Base-by-base conservation (phyloP, 257 asterid species). In the Ophiorrhiza pumila region DNA sequence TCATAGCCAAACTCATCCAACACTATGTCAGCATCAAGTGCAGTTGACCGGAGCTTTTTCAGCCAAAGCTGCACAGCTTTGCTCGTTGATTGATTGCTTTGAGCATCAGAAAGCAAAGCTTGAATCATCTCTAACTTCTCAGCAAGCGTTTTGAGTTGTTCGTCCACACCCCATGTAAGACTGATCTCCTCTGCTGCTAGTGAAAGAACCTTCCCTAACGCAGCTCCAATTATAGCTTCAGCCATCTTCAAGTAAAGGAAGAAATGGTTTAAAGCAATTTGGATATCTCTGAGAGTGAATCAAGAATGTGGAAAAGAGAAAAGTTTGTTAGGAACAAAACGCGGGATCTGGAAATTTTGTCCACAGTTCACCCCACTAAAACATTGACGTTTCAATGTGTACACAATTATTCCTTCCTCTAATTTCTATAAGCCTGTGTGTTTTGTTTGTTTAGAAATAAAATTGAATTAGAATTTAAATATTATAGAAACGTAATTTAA, bases 11-110 rank as follows among this genome's bases (percentile, higher is more conserved):
- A 64, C 20, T 61, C 56, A 3, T 77, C 85, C 45, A 74, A 41
- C 72, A 77, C 69, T 14, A 46, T 58, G 15, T 77, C 75, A 17
- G 80, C 77, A 49, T 77, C 70, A 65, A 4, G 68, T 58, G 80
- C 77, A 43, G 57, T 29, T 14, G 0, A 50, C 37, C 63, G 63
- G 47, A 80, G 74, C 20, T 5, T 73, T 46, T 63, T 22, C 8
- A 83, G 70, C 86, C 86, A 83, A 39, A 49, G 4, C 37, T 80
- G n/a, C 14, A 66, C 66, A 14, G 57, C 22, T 25, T 22, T 15
- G 41, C 52, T 27, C 1, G 18, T 5, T 2, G 62, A 13, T 31
- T 77, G 53, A 25, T 45, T 68, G 43, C 0, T 43, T 64, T 74
- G 65, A 49, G 71, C 80, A 74, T 81, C 80, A 27, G 31, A 12